Evolutionary conservation across 164 flowering plant species (phyloP).

Genomic region (Platanus orientalis): DNA sequence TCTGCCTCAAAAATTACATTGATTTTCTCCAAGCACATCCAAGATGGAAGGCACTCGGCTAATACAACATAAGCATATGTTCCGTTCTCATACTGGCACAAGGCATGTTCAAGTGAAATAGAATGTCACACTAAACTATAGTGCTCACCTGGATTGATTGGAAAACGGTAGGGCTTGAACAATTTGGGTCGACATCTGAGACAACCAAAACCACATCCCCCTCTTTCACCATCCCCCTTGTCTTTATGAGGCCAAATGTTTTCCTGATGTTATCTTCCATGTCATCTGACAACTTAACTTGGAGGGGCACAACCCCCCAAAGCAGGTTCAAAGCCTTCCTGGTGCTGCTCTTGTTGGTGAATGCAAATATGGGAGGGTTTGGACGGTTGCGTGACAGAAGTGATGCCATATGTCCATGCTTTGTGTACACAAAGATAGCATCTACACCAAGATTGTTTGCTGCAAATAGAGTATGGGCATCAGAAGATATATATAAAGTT

Average conservation of each 20-base stretch:
- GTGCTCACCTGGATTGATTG: constrained; percentile 70
- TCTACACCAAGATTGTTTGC: constrained; percentile 82
- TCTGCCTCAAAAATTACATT: no score
- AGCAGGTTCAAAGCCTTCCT: constrained; percentile 61
- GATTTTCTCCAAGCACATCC: no score
- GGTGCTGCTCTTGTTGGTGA: constrained; percentile 54
- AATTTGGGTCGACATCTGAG: constrained; percentile 50
- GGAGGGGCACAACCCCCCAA: constrained; percentile 79
- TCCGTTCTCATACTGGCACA: not conserved
- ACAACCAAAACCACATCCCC: constrained; percentile 71
- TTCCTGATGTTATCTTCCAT: constrained; percentile 57
- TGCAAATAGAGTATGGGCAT: constrained; percentile 26
- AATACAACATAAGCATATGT: no score
- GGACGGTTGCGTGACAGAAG: constrained; percentile 85
- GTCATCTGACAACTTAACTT: constrained; percentile 52
- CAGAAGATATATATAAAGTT: no score
- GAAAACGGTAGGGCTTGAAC: constrained; percentile 31
- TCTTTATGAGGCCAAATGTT: constrained; percentile 42
- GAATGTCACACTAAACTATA: constrained; percentile 23
- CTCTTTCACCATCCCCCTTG: constrained; percentile 47
- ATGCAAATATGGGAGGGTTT: constrained; percentile 74
- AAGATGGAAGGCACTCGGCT: no score
- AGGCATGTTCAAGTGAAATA: not conserved
- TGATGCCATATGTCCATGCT: constrained; percentile 77
- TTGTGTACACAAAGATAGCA: constrained; percentile 83